Evolutionary conservation across 805 yeast species (phyloP), one percentile per base, ranked within the genome.

Genomic region (Saccharomycopsis fodiens): DNA sequence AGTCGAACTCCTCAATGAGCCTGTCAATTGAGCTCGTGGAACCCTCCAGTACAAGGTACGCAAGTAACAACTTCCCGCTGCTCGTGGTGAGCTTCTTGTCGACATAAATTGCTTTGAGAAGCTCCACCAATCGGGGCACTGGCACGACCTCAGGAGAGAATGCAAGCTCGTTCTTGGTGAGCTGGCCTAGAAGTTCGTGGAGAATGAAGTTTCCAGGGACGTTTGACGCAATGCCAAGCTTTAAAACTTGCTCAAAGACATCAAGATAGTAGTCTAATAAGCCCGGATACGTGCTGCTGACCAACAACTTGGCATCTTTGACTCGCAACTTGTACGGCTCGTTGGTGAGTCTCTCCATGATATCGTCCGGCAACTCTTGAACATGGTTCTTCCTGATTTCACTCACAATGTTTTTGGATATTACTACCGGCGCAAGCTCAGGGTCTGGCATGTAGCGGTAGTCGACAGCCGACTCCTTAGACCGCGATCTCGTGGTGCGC

Each of bases 401-500:
- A 0, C 64, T 54, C 0, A 72, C 56, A 3, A 81, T 70, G 0
- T 58, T 57, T 1, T 63, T 46, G 32, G 73, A 66, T 2, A 91
- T 59, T 13, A 56, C 48, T 3, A 89, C 63, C 1, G 64, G 61
- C 0, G 93, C 88, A 25, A 93, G 65, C 60, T 93, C 98, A 1
- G 94, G 85, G 60, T 93, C 98, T 0, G 97, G 96, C 73, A 91
- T 82, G 59, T 88, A 93, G 55, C 97, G 69, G 62, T 93, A 93
- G 61, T 93, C 98, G 10, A 85, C 73, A 0, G 85, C 74, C 34
- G 76, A 74, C 59, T 91, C 97, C 57, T 93, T 93, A 3, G 76
- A 69, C 58, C 98, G 74, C 41, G 83, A 64, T 41, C 74, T 70
- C 38, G 72, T 68, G 0, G 97, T 91, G 35, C 68, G 65, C 2